Evolutionary conservation across 257 asterid species (phyloP).

Genomic region (Fraxinus quadrangulata): DNA sequence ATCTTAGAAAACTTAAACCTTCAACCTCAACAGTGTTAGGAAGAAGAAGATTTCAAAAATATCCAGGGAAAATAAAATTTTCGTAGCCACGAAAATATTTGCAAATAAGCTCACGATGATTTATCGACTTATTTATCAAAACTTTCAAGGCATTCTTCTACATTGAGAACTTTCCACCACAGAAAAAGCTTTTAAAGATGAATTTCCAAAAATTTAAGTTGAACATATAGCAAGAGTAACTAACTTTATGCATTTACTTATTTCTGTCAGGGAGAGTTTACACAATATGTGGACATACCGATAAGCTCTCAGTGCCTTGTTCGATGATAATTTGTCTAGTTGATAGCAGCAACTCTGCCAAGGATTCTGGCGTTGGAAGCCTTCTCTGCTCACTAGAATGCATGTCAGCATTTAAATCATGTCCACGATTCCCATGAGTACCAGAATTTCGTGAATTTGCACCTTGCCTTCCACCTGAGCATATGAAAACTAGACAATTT

Average conservation of each 20-base stretch:
- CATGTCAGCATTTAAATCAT: slow-evolving; percentile 34
- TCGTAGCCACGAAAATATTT: neutral
- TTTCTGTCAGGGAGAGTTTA: slow-evolving; percentile 20
- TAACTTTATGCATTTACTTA: neutral
- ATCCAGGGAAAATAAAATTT: slow-evolving; percentile 5
- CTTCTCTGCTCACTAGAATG: slow-evolving; percentile 54
- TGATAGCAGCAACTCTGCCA: slow-evolving; percentile 71
- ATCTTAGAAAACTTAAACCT: slow-evolving; percentile 7
- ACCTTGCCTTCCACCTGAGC: slow-evolving; percentile 51
- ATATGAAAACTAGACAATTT: slow-evolving; percentile 11
- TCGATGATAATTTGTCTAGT: slow-evolving; percentile 61
- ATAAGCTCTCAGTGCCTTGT: slow-evolving; percentile 68
- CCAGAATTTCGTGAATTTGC: slow-evolving; percentile 45
- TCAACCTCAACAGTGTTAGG: neutral
- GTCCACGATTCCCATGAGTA: slow-evolving; percentile 41
- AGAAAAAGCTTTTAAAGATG: neutral
- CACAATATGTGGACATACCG: slow-evolving; percentile 51
- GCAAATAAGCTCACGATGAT: slow-evolving; percentile 10
- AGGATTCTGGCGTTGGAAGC: slow-evolving; percentile 75
- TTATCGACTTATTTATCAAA: slow-evolving; percentile 1
- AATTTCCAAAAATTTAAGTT: neutral
- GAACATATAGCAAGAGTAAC: neutral
- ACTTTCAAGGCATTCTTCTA: neutral
- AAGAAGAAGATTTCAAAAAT: neutral
- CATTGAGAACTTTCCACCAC: neutral